A percentile compares a stretch with the other conserved stretches of the same genome.
Conservation (phyloP, 2,329 filamentous ascomycete species). For the Aureobasidium sp. region DNA sequence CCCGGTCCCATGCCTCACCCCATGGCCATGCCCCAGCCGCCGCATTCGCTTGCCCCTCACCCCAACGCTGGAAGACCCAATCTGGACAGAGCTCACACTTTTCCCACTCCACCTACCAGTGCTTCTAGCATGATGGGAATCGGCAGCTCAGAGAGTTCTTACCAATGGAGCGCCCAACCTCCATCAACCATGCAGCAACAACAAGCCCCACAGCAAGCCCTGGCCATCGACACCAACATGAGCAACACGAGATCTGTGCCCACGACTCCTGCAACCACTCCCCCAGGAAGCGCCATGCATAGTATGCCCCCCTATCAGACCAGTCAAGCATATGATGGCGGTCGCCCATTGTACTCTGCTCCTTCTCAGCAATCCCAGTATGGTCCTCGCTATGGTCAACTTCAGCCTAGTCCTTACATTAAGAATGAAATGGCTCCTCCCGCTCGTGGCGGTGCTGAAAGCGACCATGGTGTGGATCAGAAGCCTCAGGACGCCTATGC, state of each 20-base stretch:
- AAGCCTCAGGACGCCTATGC: constrained; percentile 59
- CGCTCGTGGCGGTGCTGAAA: constrained; percentile 52
- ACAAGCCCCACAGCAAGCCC: constrained; percentile 56
- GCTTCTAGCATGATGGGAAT: constrained; percentile 80
- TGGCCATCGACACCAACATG: constrained; percentile 74
- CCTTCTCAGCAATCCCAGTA: constrained; percentile 64
- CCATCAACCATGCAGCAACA: constrained; percentile 30
- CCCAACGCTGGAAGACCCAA: constrained; percentile 58
- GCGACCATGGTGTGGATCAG: constrained; percentile 55
- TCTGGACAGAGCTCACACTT: constrained; percentile 81
- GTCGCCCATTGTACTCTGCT: constrained; percentile 71
- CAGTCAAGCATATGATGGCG: constrained; percentile 66
- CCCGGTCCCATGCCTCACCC: constrained; percentile 64
- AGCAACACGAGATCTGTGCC: constrained; percentile 79
- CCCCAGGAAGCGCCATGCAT: constrained; percentile 69
- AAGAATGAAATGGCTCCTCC: constrained; percentile 89
- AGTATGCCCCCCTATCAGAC: constrained; percentile 72
- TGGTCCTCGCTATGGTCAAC: constrained; percentile 55
- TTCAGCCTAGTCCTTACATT: constrained; percentile 56
- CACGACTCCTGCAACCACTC: constrained; percentile 75
- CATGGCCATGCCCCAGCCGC: constrained; percentile 60
- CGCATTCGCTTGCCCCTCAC: constrained; percentile 56
- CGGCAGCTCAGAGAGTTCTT: constrained; percentile 64
- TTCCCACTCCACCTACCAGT: constrained; percentile 87
- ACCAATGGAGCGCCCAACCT: constrained; percentile 59